These are phyloP conservation scores for Fusarium sp. DNA, from an alignment of 2,329 filamentous ascomycete species.

Conservation along the genomic window DNA sequence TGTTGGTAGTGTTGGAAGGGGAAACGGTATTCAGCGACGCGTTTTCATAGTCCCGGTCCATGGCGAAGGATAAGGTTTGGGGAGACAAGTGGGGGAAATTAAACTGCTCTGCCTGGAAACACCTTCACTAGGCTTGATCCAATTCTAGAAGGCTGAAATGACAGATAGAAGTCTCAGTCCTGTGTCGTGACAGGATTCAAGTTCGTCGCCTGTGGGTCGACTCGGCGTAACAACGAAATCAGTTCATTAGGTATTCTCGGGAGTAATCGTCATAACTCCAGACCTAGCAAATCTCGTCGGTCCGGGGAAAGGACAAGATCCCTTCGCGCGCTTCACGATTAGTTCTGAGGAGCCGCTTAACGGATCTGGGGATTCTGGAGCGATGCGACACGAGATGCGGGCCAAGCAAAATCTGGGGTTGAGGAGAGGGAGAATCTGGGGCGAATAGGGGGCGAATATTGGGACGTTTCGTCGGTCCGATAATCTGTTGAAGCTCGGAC, in stretches of 20 bases:
- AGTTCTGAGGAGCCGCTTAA: neutral
- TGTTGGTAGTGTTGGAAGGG: constrained; percentile 17
- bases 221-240: constrained; percentile 2
- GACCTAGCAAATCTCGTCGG: constrained; percentile 15
- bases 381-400: constrained; percentile 13
- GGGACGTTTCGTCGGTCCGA: constrained; percentile 32
- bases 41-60: constrained; percentile 19
- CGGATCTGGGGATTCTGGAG: constrained; percentile 21
- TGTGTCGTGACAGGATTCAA: neutral
- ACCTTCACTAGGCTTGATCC: neutral
- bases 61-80: constrained; percentile 15
- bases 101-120: neutral
- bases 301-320: constrained; percentile 10
- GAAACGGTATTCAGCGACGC: constrained; percentile 16
- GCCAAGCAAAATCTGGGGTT: constrained; percentile 39
- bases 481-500: neutral
- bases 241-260: constrained; percentile 25
- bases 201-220: neutral
- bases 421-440: constrained; percentile 34
- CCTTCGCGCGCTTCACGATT: neutral
- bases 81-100: neutral
- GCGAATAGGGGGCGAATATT: constrained; percentile 21
- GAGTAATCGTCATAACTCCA: constrained; percentile 18
- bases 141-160: neutral
- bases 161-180: neutral